Evolutionary conservation across 164 flowering plant genomes (phyloP).

Genomic region (Nymphaea thermarum): DNA sequence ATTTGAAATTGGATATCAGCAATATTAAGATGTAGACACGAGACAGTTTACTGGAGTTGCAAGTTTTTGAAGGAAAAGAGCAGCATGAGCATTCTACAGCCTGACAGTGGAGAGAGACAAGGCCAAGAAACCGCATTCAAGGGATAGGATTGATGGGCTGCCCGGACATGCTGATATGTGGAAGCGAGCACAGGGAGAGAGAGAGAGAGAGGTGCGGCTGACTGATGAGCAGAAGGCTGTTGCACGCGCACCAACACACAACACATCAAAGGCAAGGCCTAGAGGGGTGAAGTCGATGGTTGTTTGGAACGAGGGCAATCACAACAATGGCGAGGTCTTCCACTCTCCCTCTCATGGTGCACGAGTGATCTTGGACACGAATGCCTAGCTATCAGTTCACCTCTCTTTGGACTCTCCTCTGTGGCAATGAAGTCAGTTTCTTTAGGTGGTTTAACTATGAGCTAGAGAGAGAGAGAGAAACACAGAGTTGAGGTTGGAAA

Average conservation of each 20-base stretch:
- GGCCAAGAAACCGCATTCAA: too few relatives aligned
- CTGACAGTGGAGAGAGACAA: background rate
- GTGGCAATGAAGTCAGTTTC: background rate
- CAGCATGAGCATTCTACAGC: background rate
- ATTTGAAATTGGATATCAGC: background rate
- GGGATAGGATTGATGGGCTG: background rate
- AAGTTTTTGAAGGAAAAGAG: background rate
- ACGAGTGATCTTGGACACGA: background rate
- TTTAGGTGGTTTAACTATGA: background rate
- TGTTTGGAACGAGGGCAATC: background rate
- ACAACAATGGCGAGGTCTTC: background rate
- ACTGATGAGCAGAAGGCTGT: background rate
- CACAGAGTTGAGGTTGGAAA: constrained; percentile 4
- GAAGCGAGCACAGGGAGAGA: background rate
- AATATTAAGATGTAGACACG: background rate
- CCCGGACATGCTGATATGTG: background rate
- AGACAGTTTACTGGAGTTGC: background rate
- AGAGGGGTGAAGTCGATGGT: background rate
- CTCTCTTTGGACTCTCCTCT: background rate
- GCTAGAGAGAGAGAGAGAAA: constrained; percentile 3
- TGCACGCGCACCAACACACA: background rate
- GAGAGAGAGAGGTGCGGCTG: background rate
- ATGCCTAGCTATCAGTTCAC: background rate
- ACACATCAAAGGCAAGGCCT: background rate
- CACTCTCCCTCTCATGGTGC: background rate